phyloP scores from a whole-genome alignment of 306 rosid species.

The Boehmeria nivea region DNA sequence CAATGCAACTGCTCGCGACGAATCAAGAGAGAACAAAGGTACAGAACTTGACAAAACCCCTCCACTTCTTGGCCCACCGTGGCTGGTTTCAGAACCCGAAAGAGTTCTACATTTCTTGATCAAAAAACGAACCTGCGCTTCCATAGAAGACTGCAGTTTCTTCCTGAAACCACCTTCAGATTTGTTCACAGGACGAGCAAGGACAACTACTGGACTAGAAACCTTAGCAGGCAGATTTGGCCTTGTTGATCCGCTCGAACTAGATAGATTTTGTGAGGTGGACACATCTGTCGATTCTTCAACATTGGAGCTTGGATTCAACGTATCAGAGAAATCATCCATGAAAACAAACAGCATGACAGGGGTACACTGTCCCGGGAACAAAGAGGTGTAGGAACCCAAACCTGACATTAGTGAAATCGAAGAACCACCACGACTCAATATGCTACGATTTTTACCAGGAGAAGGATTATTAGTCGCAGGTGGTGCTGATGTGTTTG shows the following conservation, averaged over 20 bases:
- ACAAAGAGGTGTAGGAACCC: constrained; percentile 84
- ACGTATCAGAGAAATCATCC: constrained; percentile 61
- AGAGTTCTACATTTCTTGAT: constrained; percentile 71
- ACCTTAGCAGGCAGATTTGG: constrained; percentile 59
- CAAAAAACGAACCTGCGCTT: constrained; percentile 77
- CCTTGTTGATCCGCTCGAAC: constrained; percentile 42
- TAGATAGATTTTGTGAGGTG: constrained; percentile 45
- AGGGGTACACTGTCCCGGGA: constrained; percentile 93
- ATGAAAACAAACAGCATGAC: constrained; percentile 72
- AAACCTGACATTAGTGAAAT: constrained; percentile 81
- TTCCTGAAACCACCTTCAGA: constrained; percentile 77
- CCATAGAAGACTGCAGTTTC: constrained; percentile 82
- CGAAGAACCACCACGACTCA: constrained; percentile 55
- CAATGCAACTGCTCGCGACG: constrained; percentile 74
- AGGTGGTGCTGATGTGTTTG: constrained; percentile 26
- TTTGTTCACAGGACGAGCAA: constrained; percentile 75
- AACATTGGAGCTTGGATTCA: constrained; percentile 39
- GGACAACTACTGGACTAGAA: constrained; percentile 81
- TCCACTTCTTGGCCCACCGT: constrained; percentile 58
- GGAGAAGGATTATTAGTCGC: constrained; percentile 56
- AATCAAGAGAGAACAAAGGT: constrained; percentile 79
- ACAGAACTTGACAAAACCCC: constrained; percentile 39
- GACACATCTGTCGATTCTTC: constrained; percentile 56
- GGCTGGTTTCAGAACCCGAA: constrained; percentile 63
- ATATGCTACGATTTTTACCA: constrained; percentile 53